Evolutionary conservation across 1,284 basidiomycete genomes (phyloP).

Genomic region (Rhodotorula sp.): DNA sequence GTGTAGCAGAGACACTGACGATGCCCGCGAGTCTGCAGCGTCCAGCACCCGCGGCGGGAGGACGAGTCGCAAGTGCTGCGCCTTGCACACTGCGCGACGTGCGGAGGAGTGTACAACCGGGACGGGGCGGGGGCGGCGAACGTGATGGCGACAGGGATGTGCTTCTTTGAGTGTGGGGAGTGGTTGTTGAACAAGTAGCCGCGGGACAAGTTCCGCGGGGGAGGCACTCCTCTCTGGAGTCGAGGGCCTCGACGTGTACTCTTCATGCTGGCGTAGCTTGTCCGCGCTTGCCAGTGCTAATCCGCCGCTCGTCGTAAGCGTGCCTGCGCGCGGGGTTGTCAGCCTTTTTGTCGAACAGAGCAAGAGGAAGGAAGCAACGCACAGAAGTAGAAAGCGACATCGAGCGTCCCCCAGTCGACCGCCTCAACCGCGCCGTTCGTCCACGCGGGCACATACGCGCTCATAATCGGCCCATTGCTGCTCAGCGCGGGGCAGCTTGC

Average conservation of each 20-base stretch:
- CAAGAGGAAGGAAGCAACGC: not conserved
- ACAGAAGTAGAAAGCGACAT: constrained; percentile 24
- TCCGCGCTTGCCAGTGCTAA: constrained; percentile 5
- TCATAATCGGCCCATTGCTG: not conserved
- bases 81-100: too few species aligned
- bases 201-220: not conserved
- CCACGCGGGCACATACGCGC: constrained; percentile 21
- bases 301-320: constrained; percentile 10
- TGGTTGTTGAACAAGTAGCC: too few species aligned
- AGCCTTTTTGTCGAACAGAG: not conserved
- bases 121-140: too few species aligned
- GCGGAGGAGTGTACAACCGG: too few species aligned
- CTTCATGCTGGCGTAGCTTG: not conserved
- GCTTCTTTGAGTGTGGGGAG: too few species aligned
- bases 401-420: constrained; percentile 12
- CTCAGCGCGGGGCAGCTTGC: not conserved
- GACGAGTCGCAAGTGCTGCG: too few species aligned
- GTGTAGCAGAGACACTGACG: too few species aligned
- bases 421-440: not conserved
- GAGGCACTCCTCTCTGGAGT: not conserved
- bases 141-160: too few species aligned
- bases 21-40: too few species aligned
- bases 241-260: too few species aligned
- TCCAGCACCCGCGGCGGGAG: too few species aligned
- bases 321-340: not conserved